These are phyloP conservation scores for Graphilbum fragrans DNA, from an alignment of 2,329 filamentous ascomycete genomes.

Conservation along the genomic window DNA sequence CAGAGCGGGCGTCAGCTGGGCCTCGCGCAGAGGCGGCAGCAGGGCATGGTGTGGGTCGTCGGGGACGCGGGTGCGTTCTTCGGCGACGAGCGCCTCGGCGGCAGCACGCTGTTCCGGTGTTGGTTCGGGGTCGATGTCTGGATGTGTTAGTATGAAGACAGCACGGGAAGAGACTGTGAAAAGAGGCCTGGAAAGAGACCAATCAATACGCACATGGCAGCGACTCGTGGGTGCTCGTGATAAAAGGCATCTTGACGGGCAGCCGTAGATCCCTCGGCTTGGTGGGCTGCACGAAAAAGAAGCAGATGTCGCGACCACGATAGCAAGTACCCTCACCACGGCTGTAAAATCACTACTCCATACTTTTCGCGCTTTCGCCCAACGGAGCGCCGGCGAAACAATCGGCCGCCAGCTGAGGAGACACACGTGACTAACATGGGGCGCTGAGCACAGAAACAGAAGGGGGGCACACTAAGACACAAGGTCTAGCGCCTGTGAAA, in stretches of 20 bases:
- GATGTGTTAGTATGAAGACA: conserved; percentile 9
- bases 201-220: conserved; percentile 53
- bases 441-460: no score
- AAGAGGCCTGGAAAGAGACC: conserved; percentile 6
- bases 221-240: conserved; percentile 62
- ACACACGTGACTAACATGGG: no score
- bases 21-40: conserved; percentile 37
- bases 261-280: no score
- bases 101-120: conserved; percentile 49
- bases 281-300: not conserved
- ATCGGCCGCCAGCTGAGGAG: no score
- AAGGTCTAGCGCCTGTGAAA: no score
- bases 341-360: no score
- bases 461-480: no score
- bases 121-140: conserved; percentile 73
- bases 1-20: conserved; percentile 54
- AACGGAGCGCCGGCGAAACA: no score
- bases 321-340: no score
- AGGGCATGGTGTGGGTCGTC: conserved; percentile 41
- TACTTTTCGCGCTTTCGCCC: no score
- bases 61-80: conserved; percentile 41
- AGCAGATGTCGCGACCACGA: no score
- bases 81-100: conserved; percentile 56
- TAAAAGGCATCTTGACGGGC: conserved; percentile 46
- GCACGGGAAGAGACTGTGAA: conserved; percentile 7